Base-by-base conservation (phyloP, 2,329 filamentous ascomycete genomes). In the Penicillium griseofulvum region DNA sequence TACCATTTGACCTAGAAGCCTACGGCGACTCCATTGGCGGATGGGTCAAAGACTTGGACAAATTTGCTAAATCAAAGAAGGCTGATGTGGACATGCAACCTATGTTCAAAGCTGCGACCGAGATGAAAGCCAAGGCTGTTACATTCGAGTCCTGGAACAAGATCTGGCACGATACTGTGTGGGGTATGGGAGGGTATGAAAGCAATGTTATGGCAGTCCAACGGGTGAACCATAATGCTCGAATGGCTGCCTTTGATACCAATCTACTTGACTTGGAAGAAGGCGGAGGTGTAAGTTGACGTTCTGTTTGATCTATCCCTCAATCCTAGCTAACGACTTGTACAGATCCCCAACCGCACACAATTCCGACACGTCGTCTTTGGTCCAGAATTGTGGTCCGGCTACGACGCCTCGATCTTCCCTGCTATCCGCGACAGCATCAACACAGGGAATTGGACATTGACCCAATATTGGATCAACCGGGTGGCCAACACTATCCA, bases 341-440 rank as follows among this genome's bases (percentile, higher is more conserved):
- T 11, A 34, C 53, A 91, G 88, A 83, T 96, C 5, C 89, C 90
- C 37, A 90, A 90, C 65, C 87, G 93, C 61, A 89, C 89, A 5
- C 94, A 97, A 75, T 99, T 91, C 81, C 96, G 95, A 73, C 94
- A 97, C 74, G 83, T 95, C 68, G 77, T 99, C 54, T 96, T 92
- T 70, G 93, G 89, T 1, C 94, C 94, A 0, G 84, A 90, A 67
- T 78, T 84, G 3, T 92, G 90, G 87, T 87, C 86, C 33, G 84
- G 82, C 36, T 83, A 87, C 62, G 83, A 88, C 31, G 82, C 83
- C 53, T 83, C 83, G 0, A 84, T 84, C 58, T 95, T 95, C 75
- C 93, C 93, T 0, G 87, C 87, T n/a, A 88, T 97, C 53, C 82
- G 90, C 54, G 92, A 97, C 67, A 86, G 88, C 9, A 79, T 97